Evolutionary conservation across 768 basidiomycete genomes (phyloP), one percentile per base, ranked within the genome.

Genomic region (Hericium rajendrae): DNA sequence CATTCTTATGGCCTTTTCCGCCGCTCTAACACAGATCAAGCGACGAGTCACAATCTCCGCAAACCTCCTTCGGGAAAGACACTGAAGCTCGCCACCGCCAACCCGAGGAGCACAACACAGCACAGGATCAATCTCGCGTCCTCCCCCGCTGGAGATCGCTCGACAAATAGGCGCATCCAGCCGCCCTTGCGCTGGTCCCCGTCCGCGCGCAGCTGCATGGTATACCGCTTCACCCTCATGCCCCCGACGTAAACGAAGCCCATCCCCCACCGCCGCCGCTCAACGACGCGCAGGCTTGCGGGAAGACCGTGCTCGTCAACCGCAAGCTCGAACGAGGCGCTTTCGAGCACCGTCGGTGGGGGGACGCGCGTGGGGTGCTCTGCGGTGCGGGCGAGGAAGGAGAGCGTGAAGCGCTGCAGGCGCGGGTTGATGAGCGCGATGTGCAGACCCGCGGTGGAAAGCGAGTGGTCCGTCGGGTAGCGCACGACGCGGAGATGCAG

Each of bases 401-500:
- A 78, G 53, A 90, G 75, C 12, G 76, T 75, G 70, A 89, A 89
- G 20, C 74, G 70, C 22, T 73, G 69, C n/a, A 90, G 73, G 26
- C 84, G 84, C 0, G 88, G 88, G 62, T 86, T 86, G 32, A 74
- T 71, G 59, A 72, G 79, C 13, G 85, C 85, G 57, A 90, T 80
- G 38, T 79, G 80, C 3, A 75, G 71, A 13, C 85, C 86, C 55
- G 85, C 81, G 24, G 73, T 67, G 8, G 78, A 69, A 51, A 89
- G 77, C 3, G 80, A 68, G 56, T 81, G 81, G 59, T 88, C 85
- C 38, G 83, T 82, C 28, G 81, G 80, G 59, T 83, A 81, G 64
- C 78, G 80, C 59, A 90, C 86, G 48, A 88, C 75, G 6, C 84
- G 82, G 12, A 88, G 72, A 28, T 78, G 69, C 11, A 90, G 75